A percentile compares a stretch with the other conserved stretches of the same genome.
phyloP scores from a whole-genome alignment of 306 rosid genomes.

The Fragaria iinumae region DNA sequence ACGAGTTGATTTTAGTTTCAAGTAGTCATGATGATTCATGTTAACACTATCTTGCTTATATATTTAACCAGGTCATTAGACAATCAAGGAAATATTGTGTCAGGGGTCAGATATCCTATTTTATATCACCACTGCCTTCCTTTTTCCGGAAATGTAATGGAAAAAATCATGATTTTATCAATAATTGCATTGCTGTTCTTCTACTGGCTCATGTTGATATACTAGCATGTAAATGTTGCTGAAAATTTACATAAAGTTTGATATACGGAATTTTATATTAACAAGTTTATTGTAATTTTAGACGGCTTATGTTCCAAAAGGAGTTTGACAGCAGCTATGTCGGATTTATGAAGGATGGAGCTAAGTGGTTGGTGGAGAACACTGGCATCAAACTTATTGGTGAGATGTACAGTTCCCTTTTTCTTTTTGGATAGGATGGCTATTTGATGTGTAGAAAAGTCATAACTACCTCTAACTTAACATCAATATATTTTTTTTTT shows the following conservation, averaged over 20 bases:
- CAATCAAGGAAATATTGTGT: neutral
- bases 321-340: constrained; percentile 68
- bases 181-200: neutral
- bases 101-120: neutral
- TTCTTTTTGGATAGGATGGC: no score
- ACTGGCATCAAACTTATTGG: constrained; percentile 87
- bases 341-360: constrained; percentile 81
- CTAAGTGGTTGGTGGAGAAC: constrained; percentile 89
- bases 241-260: neutral
- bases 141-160: neutral
- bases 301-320: constrained; percentile 69
- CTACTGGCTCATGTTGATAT: neutral
- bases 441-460: no score
- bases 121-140: neutral
- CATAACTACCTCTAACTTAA: no score
- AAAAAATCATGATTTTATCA: neutral
- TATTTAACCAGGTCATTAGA: neutral
- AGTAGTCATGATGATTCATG: neutral
- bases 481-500: no score
- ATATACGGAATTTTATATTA: neutral
- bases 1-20: neutral
- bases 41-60: neutral
- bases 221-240: neutral
- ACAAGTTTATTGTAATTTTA: neutral
- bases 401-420: constrained; percentile 23